A percentile compares a stretch with the other conserved stretches of the same genome.
phyloP scores from a whole-genome alignment of 2,329 filamentous ascomycete genomes.

The Ophiostoma tasmaniense region DNA sequence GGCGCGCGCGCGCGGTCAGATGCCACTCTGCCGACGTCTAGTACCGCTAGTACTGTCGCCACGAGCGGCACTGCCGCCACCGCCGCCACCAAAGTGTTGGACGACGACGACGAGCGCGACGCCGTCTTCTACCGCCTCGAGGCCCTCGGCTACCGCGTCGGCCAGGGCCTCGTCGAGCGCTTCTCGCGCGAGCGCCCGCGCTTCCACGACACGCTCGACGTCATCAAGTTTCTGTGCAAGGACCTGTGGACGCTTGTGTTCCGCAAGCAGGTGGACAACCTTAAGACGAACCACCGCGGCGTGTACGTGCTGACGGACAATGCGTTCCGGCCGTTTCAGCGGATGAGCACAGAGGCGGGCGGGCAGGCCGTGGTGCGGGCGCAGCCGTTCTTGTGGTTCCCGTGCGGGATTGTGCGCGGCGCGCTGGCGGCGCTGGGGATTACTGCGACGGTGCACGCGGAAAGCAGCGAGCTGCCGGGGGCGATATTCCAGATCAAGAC shows the following conservation, averaged over 20 bases:
- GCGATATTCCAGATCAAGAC: conserved; percentile 97
- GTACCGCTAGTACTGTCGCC: conserved; percentile 19
- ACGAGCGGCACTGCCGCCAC: not conserved
- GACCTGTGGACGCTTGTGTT: conserved; percentile 94
- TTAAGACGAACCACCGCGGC: conserved; percentile 95
- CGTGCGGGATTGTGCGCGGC: conserved; percentile 83
- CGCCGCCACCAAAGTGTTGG: conserved; percentile 30
- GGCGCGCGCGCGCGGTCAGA: conserved; percentile 28
- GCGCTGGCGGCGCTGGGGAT: conserved; percentile 90
- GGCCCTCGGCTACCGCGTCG: conserved; percentile 79
- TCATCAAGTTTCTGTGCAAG: conserved; percentile 98
- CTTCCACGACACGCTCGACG: conserved; percentile 85
- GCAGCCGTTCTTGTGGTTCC: conserved; percentile 91
- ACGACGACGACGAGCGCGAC: conserved; percentile 77
- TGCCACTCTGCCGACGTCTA: not conserved
- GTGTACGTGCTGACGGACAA: conserved; percentile 96
- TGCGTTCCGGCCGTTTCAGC: conserved; percentile 74
- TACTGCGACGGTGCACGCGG: conserved; percentile 82
- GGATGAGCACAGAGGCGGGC: conserved; percentile 78
- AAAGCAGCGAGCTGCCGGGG: conserved; percentile 74
- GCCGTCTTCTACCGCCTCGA: conserved; percentile 81
- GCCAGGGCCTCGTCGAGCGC: conserved; percentile 86
- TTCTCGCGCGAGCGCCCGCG: conserved; percentile 78
- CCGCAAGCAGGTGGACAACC: conserved; percentile 93
- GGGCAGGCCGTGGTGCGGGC: conserved; percentile 65